Evolutionary conservation across 2,329 filamentous ascomycete genomes (phyloP), one percentile per base, ranked within the genome.

Genomic region (Alternaria brassicae): DNA sequence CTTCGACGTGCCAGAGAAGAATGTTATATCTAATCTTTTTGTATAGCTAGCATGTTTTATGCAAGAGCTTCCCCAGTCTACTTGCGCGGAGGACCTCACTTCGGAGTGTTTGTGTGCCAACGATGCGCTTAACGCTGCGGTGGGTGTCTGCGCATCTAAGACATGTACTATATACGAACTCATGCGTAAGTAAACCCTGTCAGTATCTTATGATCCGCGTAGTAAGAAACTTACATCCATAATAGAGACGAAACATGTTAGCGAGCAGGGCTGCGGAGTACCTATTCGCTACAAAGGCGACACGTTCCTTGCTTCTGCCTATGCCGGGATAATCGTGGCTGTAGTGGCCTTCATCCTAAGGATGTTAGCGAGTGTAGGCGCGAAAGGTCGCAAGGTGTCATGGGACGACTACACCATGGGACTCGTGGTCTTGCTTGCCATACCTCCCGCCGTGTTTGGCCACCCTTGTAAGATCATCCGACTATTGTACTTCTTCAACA

Each of bases 41-140:
- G n/a, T 47, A 3, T 25, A 72, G 69, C 34, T 71, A 34, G 27
- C 45, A 25, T 72, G 69, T 54, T 63, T 72, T 21, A 57, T 37
- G 25, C n/a, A 58, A 23, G 65, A 67, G 2, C 58, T 78, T 19
- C 66, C 73, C 4, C 64, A 71, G 59, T 81, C 80, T 1, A 62
- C 61, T 9, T 82, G 80, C 57, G 65, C 73, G 4, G 59, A 70
- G 1, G 77, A 79, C 4, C 70, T 81, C 53, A 70, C 73, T 42
- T 68, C 70, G 17, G 54, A 55, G 28, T 82, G 80, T 56, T 70
- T 81, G 21, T 82, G 80, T 61, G 74, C 66, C 2, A 72, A 81
- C 59, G 53, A 55, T 2, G 61, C 67, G 2, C 69, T 81, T 27
- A 75, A 74, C 21, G 61, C 58, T 0, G 61, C 69, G 21, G 67